phyloP scores from a whole-genome alignment of 768 basidiomycete genomes.

The Sarcodon sp. region DNA sequence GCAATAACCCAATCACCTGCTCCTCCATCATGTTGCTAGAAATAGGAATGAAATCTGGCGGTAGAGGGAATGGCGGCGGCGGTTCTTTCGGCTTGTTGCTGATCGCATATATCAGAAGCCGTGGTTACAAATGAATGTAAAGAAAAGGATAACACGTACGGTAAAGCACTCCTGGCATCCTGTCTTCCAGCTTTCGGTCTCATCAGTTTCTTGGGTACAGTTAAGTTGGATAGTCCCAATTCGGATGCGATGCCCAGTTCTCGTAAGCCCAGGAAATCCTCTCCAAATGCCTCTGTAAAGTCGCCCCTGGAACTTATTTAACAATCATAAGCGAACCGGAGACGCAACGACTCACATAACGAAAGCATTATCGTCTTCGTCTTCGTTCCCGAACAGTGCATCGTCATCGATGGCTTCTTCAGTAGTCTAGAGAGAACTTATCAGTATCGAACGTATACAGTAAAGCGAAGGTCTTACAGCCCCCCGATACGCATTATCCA shows the following conservation, averaged over 20 bases:
- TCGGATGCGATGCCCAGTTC: conserved; percentile 85
- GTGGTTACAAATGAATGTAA: not conserved
- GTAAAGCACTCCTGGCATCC: conserved; percentile 23
- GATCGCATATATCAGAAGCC: not conserved
- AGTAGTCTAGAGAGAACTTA: conserved; percentile 19
- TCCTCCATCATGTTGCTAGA: conserved; percentile 49
- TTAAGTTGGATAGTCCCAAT: conserved; percentile 64
- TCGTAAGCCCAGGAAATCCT: conserved; percentile 85
- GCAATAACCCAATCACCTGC: conserved; percentile 74
- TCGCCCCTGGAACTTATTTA: conserved; percentile 44
- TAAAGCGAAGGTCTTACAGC: conserved; percentile 32
- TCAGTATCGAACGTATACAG: conserved; percentile 19
- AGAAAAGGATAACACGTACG: conserved; percentile 27
- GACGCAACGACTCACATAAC: conserved; percentile 35
- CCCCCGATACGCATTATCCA: conserved; percentile 73
- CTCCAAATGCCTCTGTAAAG: conserved; percentile 79
- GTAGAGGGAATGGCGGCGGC: conserved; percentile 75
- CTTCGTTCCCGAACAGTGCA: conserved; percentile 39
- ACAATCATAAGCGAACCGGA: not conserved
- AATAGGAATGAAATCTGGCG: conserved; percentile 69
- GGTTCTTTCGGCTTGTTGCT: conserved; percentile 62
- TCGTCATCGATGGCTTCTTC: conserved; percentile 46
- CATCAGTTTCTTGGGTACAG: conserved; percentile 67
- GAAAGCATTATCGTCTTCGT: conserved; percentile 54
- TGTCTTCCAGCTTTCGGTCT: conserved; percentile 40